phyloP scores from a whole-genome alignment of 768 basidiomycete genomes.

The Boletus tomentosulus region DNA sequence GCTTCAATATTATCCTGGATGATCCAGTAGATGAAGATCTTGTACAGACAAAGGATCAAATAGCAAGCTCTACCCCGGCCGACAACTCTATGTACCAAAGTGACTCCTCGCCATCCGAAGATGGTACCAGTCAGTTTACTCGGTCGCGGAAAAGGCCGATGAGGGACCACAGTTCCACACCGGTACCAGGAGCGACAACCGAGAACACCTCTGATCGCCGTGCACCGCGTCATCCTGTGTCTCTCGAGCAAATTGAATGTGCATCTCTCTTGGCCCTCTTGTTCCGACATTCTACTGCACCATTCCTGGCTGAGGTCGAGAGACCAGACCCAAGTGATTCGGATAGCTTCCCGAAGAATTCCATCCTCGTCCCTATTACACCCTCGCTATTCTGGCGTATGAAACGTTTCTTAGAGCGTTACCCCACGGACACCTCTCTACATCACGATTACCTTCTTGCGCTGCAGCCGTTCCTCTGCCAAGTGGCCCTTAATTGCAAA shows the following conservation, averaged over 20 bases:
- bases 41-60: conserved; percentile 22
- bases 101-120: conserved; percentile 29
- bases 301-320: conserved; percentile 43
- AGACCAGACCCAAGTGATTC: conserved; percentile 20
- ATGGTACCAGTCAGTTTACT: conserved; percentile 12
- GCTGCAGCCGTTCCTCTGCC: conserved; percentile 64
- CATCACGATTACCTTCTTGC: conserved; percentile 71
- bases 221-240: conserved; percentile 32
- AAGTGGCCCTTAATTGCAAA: conserved; percentile 74
- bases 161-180: conserved; percentile 21
- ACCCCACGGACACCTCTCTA: conserved; percentile 71
- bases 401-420: conserved; percentile 57
- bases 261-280: conserved; percentile 59
- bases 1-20: conserved; percentile 74
- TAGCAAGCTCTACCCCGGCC: conserved; percentile 9
- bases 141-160: conserved; percentile 24
- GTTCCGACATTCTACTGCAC: conserved; percentile 54
- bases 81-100: conserved; percentile 33
- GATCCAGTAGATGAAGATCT: conserved; percentile 42
- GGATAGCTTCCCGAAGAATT: conserved; percentile 32
- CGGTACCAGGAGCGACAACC: conserved; percentile 11
- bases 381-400: conserved; percentile 57
- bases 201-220: conserved; percentile 22
- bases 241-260: conserved; percentile 67
- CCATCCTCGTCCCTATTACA: conserved; percentile 17